A percentile compares a stretch with the other conserved stretches of the same genome.
phyloP scores from a whole-genome alignment of 2,329 filamentous ascomycete species.

The Claviceps capensis region DNA sequence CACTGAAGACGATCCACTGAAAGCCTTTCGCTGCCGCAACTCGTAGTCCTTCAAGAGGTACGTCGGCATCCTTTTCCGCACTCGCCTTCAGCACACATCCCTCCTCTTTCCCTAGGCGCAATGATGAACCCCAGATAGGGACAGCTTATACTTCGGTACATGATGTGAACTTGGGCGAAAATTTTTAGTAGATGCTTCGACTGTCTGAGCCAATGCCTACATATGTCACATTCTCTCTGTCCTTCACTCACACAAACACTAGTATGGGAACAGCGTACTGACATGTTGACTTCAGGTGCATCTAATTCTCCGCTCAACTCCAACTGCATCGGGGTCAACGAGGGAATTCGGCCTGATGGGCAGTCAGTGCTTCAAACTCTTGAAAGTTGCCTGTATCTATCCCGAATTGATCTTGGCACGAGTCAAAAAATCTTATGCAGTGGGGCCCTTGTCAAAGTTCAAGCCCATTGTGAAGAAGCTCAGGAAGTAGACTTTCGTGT shows the following conservation, averaged over 20 bases:
- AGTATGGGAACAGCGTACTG: constrained; percentile 9
- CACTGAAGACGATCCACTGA: too few relatives aligned
- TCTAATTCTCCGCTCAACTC: constrained; percentile 37
- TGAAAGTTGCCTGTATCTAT: too few relatives aligned
- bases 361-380: neutral
- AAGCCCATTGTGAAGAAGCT: too few relatives aligned
- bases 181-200: constrained; percentile 99
- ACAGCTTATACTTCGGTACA: constrained; percentile 90
- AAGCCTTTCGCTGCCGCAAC: constrained; percentile 28
- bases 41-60: constrained; percentile 79
- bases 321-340: constrained; percentile 56
- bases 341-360: constrained; percentile 88
- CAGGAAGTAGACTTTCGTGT: too few relatives aligned
- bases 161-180: constrained; percentile 88
- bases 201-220: constrained; percentile 46
- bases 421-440: too few relatives aligned
- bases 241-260: neutral
- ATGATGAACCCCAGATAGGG: constrained; percentile 99
- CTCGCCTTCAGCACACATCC: neutral
- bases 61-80: constrained; percentile 22
- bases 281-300: constrained; percentile 53
- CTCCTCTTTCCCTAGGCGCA: constrained; percentile 20
- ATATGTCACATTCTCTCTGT: neutral
- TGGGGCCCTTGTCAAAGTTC: too few relatives aligned
- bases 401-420: too few relatives aligned